Percentiles rank a stretch among this genome's conserved stretches.
phyloP scores from a whole-genome alignment of 1,284 basidiomycete genomes.

The Pseudozyma thailandica region DNA sequence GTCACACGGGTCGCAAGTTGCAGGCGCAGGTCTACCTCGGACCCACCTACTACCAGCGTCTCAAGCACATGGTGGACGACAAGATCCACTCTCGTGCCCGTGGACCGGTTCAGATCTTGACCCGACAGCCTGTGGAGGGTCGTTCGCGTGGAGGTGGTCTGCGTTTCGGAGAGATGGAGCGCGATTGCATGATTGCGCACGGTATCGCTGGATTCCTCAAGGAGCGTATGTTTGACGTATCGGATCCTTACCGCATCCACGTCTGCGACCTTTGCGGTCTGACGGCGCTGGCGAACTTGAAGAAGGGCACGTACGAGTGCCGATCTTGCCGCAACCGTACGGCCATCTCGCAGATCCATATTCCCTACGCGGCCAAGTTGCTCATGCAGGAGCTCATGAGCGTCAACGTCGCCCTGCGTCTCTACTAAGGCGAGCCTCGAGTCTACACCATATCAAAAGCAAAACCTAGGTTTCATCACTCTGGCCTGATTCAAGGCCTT shows the following conservation, averaged over 20 bases:
- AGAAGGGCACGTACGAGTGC: constrained; percentile 66
- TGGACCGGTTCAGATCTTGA: constrained; percentile 97
- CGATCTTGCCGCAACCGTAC: constrained; percentile 66
- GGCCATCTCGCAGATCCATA: constrained; percentile 67
- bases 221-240: constrained; percentile 67
- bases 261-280: constrained; percentile 66
- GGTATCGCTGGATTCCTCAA: constrained; percentile 93
- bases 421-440: constrained; percentile 40
- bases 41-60: constrained; percentile 97
- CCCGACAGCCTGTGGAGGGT: constrained; percentile 98
- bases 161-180: constrained; percentile 99
- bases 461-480: background rate
- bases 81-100: constrained; percentile 98
- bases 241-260: constrained; percentile 66
- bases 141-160: constrained; percentile 97
- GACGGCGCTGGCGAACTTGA: constrained; percentile 65
- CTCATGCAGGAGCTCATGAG: constrained; percentile 80
- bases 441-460: background rate
- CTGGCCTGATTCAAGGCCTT: background rate
- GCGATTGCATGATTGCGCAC: constrained; percentile 99
- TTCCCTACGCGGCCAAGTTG: constrained; percentile 75
- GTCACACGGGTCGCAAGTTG: constrained; percentile 94
- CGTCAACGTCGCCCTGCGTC: constrained; percentile 66
- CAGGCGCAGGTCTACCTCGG: constrained; percentile 98
- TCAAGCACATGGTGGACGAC: constrained; percentile 99